phyloP scores from a whole-genome alignment of 768 basidiomycete species.

The Nidula microcarpa region DNA sequence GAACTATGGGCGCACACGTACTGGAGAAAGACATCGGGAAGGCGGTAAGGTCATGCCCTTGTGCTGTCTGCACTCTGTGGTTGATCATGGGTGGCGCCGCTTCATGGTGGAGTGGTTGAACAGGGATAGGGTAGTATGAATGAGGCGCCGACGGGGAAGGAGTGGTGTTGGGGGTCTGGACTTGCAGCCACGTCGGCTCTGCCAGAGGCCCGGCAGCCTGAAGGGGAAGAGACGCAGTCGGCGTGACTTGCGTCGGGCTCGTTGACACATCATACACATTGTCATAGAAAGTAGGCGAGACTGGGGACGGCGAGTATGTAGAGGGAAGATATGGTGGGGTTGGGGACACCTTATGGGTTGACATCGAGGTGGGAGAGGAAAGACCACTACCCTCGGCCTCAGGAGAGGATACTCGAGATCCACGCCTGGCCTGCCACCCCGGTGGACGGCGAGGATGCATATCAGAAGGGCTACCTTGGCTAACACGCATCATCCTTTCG shows the following conservation, averaged over 20 bases:
- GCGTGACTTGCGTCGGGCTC: too few relatives aligned
- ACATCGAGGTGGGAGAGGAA: slow-evolving; percentile 11
- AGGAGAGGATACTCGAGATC: slow-evolving; percentile 32
- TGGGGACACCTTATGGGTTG: slow-evolving; percentile 2
- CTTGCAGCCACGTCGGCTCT: too few relatives aligned
- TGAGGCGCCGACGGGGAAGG: background rate
- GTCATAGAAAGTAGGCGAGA: slow-evolving; percentile 10
- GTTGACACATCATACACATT: background rate
- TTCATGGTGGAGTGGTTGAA: slow-evolving; percentile 1
- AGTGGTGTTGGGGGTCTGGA: too few relatives aligned
- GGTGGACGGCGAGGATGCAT: slow-evolving; percentile 21
- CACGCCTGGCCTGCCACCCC: slow-evolving; percentile 20
- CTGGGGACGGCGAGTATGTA: slow-evolving; percentile 13
- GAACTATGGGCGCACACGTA: background rate
- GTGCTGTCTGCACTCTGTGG: background rate
- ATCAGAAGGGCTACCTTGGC: slow-evolving; percentile 29
- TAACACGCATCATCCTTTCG: slow-evolving; percentile 28
- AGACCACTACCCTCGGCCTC: slow-evolving; percentile 20
- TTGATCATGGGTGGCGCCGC: slow-evolving; percentile 1
- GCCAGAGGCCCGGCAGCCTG: too few relatives aligned
- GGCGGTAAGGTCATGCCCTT: too few relatives aligned
- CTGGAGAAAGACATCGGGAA: too few relatives aligned
- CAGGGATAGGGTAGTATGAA: slow-evolving; percentile 8
- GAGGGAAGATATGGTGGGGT: slow-evolving; percentile 1
- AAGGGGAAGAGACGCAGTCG: too few relatives aligned